phyloP scores from a whole-genome alignment of 2,329 filamentous ascomycete genomes.

The Fusarium sterilihyphosum region DNA sequence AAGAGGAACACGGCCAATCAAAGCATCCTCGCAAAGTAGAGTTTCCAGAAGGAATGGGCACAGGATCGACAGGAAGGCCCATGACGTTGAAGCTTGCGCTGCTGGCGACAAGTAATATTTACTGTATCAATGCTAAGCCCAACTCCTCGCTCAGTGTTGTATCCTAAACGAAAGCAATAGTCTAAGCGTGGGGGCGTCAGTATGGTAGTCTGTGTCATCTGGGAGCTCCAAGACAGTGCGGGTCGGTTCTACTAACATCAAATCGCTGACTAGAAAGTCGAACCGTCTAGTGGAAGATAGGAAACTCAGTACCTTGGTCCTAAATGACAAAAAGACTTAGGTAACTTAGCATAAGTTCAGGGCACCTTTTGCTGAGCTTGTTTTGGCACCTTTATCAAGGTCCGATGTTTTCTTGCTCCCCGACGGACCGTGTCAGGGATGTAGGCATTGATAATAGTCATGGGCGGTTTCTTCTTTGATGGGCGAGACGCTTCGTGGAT shows the following conservation, averaged over 20 bases:
- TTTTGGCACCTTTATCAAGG: not conserved
- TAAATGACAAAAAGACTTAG: not conserved
- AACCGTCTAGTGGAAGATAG: not conserved
- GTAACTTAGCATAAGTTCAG: not conserved
- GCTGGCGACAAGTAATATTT: not conserved
- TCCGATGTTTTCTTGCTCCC: not conserved
- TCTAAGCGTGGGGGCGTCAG: conserved; percentile 18
- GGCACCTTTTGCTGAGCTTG: not conserved
- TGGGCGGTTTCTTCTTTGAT: conserved; percentile 1
- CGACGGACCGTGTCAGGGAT: not conserved
- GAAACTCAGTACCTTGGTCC: not conserved
- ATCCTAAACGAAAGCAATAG: not conserved
- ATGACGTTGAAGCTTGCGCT: conserved; percentile 18
- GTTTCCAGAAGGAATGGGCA: conserved; percentile 12
- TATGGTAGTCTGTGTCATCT: not conserved
- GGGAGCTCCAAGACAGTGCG: not conserved
- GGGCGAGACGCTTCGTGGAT: conserved; percentile 8
- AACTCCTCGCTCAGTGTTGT: not conserved
- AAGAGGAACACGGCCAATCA: not conserved
- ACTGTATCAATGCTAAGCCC: not conserved
- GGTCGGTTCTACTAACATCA: not conserved
- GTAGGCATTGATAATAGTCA: not conserved
- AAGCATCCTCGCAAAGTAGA: not conserved
- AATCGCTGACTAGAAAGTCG: not conserved
- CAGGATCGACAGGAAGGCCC: conserved; percentile 4